Evolutionary conservation across 192 early-diverging fungal species (phyloP).

Genomic region (Helicostylum pulchrum): DNA sequence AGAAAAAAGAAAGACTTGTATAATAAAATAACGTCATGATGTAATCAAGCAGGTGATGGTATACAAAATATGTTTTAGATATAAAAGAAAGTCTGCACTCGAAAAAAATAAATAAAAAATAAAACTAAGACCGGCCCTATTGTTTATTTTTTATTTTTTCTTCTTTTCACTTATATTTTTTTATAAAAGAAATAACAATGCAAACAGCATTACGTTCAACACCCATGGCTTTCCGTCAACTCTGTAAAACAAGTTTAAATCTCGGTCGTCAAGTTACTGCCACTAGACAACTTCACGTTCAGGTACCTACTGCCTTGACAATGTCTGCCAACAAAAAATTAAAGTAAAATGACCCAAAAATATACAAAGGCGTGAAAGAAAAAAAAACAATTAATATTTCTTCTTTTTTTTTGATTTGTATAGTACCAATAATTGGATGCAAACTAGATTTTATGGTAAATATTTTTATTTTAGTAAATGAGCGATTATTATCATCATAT

Average conservation of each 20-base stretch:
- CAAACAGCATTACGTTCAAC: neutral
- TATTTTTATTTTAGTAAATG: neutral
- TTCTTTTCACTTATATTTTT: neutral
- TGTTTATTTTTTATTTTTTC: neutral
- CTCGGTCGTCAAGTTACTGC: constrained; percentile 8
- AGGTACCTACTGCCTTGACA: constrained; percentile 20
- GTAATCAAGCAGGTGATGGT: neutral
- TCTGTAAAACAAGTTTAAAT: constrained; percentile 1
- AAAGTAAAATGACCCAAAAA: constrained; percentile 22
- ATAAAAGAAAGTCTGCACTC: neutral
- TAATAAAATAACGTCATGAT: no score
- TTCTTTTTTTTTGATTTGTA: neutral
- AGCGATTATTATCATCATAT: neutral
- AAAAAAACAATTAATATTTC: neutral
- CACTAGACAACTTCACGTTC: constrained; percentile 26
- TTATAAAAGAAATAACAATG: neutral
- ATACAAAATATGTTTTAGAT: neutral
- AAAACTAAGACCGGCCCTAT: neutral
- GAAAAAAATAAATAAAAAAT: constrained; percentile 3
- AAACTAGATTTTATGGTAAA: constrained; percentile 21
- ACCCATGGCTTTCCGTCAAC: neutral
- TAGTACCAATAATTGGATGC: neutral
- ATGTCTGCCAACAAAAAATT: constrained; percentile 14
- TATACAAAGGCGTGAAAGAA: neutral
- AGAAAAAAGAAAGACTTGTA: neutral